phyloP scores from a whole-genome alignment of 257 asterid species.

The Coffea canephora region DNA sequence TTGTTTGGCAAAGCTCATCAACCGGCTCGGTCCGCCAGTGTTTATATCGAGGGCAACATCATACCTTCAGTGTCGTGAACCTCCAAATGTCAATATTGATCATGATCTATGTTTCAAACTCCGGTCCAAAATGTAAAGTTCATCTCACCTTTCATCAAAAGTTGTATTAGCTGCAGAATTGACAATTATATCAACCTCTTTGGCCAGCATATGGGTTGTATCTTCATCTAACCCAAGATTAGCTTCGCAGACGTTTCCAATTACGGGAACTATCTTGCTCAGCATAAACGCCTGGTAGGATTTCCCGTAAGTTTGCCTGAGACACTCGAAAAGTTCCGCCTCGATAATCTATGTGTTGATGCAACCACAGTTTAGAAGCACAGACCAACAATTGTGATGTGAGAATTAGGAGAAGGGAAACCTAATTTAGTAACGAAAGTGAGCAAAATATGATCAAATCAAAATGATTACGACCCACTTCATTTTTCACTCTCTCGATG shows the following conservation, averaged over 20 bases:
- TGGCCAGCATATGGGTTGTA: constrained; percentile 42
- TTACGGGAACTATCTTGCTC: constrained; percentile 79
- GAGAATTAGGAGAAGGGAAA: not conserved
- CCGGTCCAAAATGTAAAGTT: not conserved
- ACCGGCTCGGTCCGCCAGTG: constrained; percentile 76
- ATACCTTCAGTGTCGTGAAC: constrained; percentile 50
- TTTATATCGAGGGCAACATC: constrained; percentile 84
- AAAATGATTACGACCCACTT: constrained; percentile 41
- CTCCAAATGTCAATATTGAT: not conserved
- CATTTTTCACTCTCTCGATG: constrained; percentile 64
- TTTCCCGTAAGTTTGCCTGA: constrained; percentile 72
- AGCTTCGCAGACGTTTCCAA: constrained; percentile 75
- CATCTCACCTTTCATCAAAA: constrained; percentile 73
- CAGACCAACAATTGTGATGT: not conserved
- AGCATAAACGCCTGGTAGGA: constrained; percentile 73
- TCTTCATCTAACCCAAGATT: constrained; percentile 66
- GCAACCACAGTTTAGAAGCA: not conserved
- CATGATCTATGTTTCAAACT: not conserved
- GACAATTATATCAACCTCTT: constrained; percentile 68
- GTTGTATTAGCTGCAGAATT: constrained; percentile 94
- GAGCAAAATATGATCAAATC: not conserved
- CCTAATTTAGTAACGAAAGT: not conserved
- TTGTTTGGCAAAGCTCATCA: constrained; percentile 66
- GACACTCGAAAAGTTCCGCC: constrained; percentile 71
- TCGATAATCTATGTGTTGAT: constrained; percentile 44